Evolutionary conservation across 768 basidiomycete genomes (phyloP).

Genomic region (Paxillus rubicundulus): DNA sequence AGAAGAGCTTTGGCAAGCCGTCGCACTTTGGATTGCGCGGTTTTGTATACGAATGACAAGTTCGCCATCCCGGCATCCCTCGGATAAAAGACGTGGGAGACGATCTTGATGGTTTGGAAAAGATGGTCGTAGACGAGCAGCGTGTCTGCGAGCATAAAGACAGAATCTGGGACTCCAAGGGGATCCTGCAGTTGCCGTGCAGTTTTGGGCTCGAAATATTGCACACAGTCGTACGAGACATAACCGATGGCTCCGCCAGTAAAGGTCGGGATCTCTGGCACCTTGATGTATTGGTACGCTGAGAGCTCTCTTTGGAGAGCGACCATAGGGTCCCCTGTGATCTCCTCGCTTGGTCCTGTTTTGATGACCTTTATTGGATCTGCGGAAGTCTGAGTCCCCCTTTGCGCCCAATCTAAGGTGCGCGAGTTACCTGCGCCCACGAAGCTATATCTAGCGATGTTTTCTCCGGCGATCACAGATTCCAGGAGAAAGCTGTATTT

Average conservation of each 20-base stretch:
- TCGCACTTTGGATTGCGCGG: conserved; percentile 79
- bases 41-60: conserved; percentile 83
- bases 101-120: conserved; percentile 90
- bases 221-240: conserved; percentile 94
- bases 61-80: conserved; percentile 62
- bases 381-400: conserved; percentile 28
- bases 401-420: background rate
- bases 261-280: conserved; percentile 90
- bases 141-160: conserved; percentile 96
- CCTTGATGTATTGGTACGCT: conserved; percentile 84
- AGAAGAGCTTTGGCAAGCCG: conserved; percentile 73
- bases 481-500: conserved; percentile 95
- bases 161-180: conserved; percentile 87
- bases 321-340: conserved; percentile 82
- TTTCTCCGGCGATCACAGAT: conserved; percentile 88
- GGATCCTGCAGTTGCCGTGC: conserved; percentile 71
- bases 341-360: conserved; percentile 80
- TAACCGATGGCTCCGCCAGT: conserved; percentile 98
- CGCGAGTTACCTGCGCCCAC: conserved; percentile 81
- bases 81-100: conserved; percentile 92
- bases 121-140: conserved; percentile 97
- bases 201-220: conserved; percentile 95
- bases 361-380: conserved; percentile 93
- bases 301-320: conserved; percentile 83
- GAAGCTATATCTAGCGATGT: conserved; percentile 91